Evolutionary conservation across 2,329 filamentous ascomycete species (phyloP).

Genomic region (Bisporella sp.): DNA sequence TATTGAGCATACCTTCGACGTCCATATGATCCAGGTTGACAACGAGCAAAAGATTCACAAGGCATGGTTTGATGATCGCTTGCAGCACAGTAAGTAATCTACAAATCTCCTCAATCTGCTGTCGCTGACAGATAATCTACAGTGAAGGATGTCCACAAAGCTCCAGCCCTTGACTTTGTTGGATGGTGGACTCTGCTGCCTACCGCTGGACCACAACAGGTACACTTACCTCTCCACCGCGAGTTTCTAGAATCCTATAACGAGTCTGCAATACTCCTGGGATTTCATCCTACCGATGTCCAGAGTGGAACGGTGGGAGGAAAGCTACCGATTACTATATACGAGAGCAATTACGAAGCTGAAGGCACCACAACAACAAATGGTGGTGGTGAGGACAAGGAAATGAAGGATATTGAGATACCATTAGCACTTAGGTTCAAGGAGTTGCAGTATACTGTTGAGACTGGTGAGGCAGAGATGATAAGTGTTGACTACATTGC

Average conservation of each 20-base stretch:
- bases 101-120: background rate
- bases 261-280: conserved; percentile 77
- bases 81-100: conserved; percentile 70
- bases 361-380: conserved; percentile 46
- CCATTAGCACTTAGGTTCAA: conserved; percentile 65
- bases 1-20: conserved; percentile 89
- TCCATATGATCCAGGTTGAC: conserved; percentile 44
- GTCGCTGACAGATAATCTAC: conserved; percentile 6
- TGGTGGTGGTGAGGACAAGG: conserved; percentile 50
- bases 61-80: conserved; percentile 66
- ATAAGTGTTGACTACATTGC: conserved; percentile 94
- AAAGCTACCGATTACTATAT: conserved; percentile 83
- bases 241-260: conserved; percentile 71
- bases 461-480: conserved; percentile 96
- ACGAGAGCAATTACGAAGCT: conserved; percentile 77
- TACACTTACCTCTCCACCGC: conserved; percentile 67
- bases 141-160: conserved; percentile 88
- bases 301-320: conserved; percentile 55
- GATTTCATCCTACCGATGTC: conserved; percentile 68
- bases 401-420: conserved; percentile 59
- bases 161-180: conserved; percentile 74
- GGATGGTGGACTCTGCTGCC: conserved; percentile 86
- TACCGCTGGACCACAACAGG: conserved; percentile 58
- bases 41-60: conserved; percentile 57
- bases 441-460: conserved; percentile 78